A percentile compares a stretch with the other conserved stretches of the same genome.
These are phyloP conservation scores for sunflower (Helianthus annuus) DNA, from an alignment of 129 eudicot genomes.

Conservation along the genomic window DNA sequence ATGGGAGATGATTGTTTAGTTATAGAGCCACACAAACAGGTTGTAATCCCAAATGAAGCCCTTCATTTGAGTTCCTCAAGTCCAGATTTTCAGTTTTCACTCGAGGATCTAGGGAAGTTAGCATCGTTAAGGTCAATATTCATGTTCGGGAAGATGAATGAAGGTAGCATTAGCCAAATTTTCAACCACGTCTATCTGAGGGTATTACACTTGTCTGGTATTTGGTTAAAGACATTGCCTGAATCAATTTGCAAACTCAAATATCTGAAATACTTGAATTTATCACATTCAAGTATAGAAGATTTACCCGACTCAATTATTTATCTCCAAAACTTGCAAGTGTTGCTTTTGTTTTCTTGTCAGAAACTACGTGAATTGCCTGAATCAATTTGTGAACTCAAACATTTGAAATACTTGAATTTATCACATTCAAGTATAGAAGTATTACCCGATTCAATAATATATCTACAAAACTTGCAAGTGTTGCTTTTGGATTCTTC, in stretches of 20 bases:
- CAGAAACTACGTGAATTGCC: background rate
- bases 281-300: slow-evolving; percentile 1
- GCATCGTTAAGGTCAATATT: slow-evolving; percentile 14
- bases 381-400: slow-evolving; percentile 18
- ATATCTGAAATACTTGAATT: background rate
- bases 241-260: slow-evolving; percentile 7
- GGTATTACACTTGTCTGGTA: slow-evolving; percentile 6
- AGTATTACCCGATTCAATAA: slow-evolving; percentile 42
- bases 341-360: slow-evolving; percentile 1
- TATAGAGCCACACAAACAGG: slow-evolving; percentile 3
- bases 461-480: slow-evolving; percentile 39
- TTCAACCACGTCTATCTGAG: slow-evolving; percentile 10
- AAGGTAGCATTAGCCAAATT: slow-evolving; percentile 12
- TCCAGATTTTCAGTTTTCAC: background rate
- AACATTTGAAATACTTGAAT: slow-evolving; percentile 31
- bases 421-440: slow-evolving; percentile 25
- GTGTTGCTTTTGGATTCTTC: slow-evolving; percentile 22
- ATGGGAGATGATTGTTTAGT: background rate
- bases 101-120: background rate
- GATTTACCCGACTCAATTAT: slow-evolving; percentile 24
- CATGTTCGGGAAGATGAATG: background rate
- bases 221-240: background rate
- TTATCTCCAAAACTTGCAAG: slow-evolving; percentile 38
- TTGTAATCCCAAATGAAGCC: slow-evolving; percentile 8
- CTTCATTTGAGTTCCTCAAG: slow-evolving; percentile 24